Conservation (phyloP, 2,329 filamentous ascomycete genomes). For the Penicillium capsulatum region DNA sequence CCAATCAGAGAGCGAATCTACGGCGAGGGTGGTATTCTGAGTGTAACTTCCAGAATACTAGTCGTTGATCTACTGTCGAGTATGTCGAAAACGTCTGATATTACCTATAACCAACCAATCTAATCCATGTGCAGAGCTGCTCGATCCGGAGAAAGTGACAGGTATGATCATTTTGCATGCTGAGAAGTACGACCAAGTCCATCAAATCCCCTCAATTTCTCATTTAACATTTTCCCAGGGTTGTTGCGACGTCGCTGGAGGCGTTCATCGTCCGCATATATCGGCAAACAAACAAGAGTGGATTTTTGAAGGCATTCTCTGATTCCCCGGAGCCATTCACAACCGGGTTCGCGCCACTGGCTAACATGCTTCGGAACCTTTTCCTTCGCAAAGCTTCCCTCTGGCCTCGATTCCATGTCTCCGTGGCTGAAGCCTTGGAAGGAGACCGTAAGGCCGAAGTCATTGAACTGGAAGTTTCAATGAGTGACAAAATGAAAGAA, state of each 20-base stretch:
- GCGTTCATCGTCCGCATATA: constrained; percentile 94
- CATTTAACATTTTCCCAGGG: constrained; percentile 41
- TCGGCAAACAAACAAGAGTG: constrained; percentile 86
- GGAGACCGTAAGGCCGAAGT: constrained; percentile 92
- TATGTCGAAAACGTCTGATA: constrained; percentile 24
- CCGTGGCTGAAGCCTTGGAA: constrained; percentile 83
- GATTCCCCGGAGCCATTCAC: constrained; percentile 90
- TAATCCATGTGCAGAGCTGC: constrained; percentile 45
- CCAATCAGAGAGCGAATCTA: constrained; percentile 78
- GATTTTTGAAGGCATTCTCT: constrained; percentile 94
- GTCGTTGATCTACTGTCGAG: constrained; percentile 88
- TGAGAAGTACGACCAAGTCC: constrained; percentile 53
- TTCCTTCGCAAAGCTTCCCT: constrained; percentile 84
- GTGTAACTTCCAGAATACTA: constrained; percentile 90
- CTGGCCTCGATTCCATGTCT: constrained; percentile 90
- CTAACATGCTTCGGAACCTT: constrained; percentile 86
- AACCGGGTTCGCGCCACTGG: constrained; percentile 78
- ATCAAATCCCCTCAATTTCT: background rate
- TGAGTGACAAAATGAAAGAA: constrained; percentile 89
- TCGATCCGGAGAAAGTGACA: constrained; percentile 79
- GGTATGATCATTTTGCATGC: constrained; percentile 85
- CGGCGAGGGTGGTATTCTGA: constrained; percentile 81
- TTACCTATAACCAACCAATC: background rate
- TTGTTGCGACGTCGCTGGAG: constrained; percentile 81
- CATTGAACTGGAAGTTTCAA: constrained; percentile 90